Percentiles rank a stretch among this genome's conserved stretches.
phyloP scores from a whole-genome alignment of 2,329 filamentous ascomycete genomes.

The Pezicula radicicola region DNA sequence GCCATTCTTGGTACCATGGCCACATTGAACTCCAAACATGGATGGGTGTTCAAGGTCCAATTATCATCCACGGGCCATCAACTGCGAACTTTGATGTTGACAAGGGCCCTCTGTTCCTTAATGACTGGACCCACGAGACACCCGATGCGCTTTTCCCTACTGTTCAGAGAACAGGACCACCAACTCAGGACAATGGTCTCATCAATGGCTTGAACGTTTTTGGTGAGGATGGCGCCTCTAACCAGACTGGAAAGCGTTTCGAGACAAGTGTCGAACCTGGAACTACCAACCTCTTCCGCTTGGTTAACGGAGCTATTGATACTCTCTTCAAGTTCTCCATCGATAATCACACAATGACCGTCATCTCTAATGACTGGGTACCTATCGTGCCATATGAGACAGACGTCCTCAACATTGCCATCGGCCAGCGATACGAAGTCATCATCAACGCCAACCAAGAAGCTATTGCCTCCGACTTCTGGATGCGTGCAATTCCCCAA shows the following conservation, averaged over 20 bases:
- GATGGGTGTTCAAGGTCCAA: slow-evolving; percentile 56
- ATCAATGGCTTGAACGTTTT: slow-evolving; percentile 20
- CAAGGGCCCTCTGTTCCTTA: slow-evolving; percentile 45
- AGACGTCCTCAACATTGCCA: slow-evolving; percentile 50
- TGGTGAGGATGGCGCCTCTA: slow-evolving; percentile 15
- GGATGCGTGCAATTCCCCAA: slow-evolving; percentile 54
- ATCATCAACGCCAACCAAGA: slow-evolving; percentile 42
- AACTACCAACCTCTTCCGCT: slow-evolving; percentile 39
- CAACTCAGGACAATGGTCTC: slow-evolving; percentile 26
- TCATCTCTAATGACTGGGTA: slow-evolving; percentile 60
- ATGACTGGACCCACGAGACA: slow-evolving; percentile 26
- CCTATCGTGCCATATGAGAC: slow-evolving; percentile 46
- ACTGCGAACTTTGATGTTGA: slow-evolving; percentile 59
- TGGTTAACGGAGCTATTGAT: slow-evolving; percentile 41
- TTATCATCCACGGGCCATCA: slow-evolving; percentile 60
- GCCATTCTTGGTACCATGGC: slow-evolving; percentile 57
- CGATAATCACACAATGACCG: slow-evolving; percentile 51
- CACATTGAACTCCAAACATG: slow-evolving; percentile 47
- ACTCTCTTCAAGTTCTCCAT: slow-evolving; percentile 41
- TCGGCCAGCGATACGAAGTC: slow-evolving; percentile 41
- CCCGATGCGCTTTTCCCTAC: slow-evolving; percentile 15
- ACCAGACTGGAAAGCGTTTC: slow-evolving; percentile 17
- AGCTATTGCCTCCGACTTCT: slow-evolving; percentile 44
- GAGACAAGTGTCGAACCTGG: slow-evolving; percentile 34
- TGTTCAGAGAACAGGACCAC: slow-evolving; percentile 17